Evolutionary conservation across 1,284 basidiomycete genomes (phyloP), one percentile per base, ranked within the genome.

Genomic region (Apiotrichum mycotoxinovorans): DNA sequence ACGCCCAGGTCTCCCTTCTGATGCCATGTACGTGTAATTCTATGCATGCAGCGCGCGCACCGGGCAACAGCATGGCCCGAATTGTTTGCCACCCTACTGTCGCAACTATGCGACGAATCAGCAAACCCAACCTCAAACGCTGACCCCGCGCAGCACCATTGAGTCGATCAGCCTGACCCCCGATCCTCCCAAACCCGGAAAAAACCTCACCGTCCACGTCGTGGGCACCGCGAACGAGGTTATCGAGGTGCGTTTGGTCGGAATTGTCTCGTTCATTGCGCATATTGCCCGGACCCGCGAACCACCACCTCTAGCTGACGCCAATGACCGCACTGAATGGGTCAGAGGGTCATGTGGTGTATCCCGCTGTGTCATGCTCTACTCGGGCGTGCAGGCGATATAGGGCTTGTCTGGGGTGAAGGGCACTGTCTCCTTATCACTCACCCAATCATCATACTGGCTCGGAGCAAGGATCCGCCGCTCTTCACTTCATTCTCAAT

Each of bases 171-270:
- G 74, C 10, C 80, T 94, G 48, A 80, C 75, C 20, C 91, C 91
- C 0, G 88, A 93, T 68, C 91, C 92, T 43, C 91, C 91, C 3
- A 73, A 85, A 64, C 88, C 90, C 9, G 92, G 91, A 14, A 67
- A 89, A 70, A 82, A 91, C 64, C 78, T 97, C 63, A 92, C 89
- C 20, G 86, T 97, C 62, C 86, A 78, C 5, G 92, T 88, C 22
- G 79, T 80, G 10, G 92, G 84, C 11, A 74, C 71, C 5, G 88
- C 86, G 0, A 68, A 74, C 20, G 76, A 85, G 58, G 69, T 62
- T 10, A 84, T 97, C 63, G 80, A 88, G 79, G 91, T 91, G 60
- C 27, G 80, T 68, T 33, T 15, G 12, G 15, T 7, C 9, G 20
- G 15, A 42, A 14, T 4, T 3, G 20, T 22, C 40, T 20, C 40